Evolutionary conservation across 495 filamentous ascomycete species (phyloP).

Genomic region (Durotheca rogersii): DNA sequence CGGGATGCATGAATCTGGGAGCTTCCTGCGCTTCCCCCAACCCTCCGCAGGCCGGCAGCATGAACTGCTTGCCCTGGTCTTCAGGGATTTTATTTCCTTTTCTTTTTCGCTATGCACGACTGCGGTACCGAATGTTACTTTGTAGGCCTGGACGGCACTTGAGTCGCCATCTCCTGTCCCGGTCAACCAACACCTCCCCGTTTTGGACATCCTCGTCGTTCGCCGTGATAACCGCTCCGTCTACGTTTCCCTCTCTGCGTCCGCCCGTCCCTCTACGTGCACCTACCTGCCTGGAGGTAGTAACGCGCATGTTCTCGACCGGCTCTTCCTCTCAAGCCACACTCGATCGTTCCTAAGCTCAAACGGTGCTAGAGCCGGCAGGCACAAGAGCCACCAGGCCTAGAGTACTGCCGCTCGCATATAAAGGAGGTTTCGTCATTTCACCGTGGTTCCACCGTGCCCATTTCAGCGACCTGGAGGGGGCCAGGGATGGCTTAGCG

Average conservation of each 20-base stretch:
- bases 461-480: slow-evolving; percentile 2
- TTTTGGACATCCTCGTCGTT: not conserved
- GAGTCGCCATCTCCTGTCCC: too few species aligned
- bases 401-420: slow-evolving; percentile 2
- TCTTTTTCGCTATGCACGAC: slow-evolving; percentile 19
- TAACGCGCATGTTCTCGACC: too few species aligned
- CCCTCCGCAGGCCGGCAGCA: slow-evolving; percentile 4
- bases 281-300: too few species aligned
- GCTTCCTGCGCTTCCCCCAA: not conserved
- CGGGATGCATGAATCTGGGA: slow-evolving; percentile 26
- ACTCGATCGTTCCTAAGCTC: too few species aligned
- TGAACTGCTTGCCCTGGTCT: slow-evolving; percentile 7
- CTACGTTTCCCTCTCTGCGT: too few species aligned
- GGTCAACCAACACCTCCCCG: too few species aligned
- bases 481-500: not conserved
- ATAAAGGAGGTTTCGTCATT: slow-evolving; percentile 32
- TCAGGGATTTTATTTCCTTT: not conserved
- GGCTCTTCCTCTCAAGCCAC: not conserved
- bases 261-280: not conserved
- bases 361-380: slow-evolving; percentile 20
- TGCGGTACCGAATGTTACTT: slow-evolving; percentile 4
- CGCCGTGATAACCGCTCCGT: too few species aligned
- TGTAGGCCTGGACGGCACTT: not conserved
- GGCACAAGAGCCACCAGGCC: slow-evolving; percentile 6
- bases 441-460: slow-evolving; percentile 18